Evolutionary conservation across 2,329 filamentous ascomycete genomes (phyloP).

Genomic region (Ceratocystiopsis brevicomis): DNA sequence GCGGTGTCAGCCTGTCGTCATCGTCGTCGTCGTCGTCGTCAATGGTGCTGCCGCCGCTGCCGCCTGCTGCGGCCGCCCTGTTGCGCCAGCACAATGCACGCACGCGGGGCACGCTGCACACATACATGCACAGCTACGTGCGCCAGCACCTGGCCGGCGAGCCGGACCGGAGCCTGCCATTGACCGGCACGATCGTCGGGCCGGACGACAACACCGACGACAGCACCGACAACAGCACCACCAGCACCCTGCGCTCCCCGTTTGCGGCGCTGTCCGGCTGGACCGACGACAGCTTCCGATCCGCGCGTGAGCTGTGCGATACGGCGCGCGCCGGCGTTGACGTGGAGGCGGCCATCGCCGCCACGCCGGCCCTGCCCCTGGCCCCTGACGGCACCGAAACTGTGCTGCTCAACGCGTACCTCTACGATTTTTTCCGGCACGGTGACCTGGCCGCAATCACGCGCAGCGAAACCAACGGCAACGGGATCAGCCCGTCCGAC

Average conservation of each 20-base stretch:
- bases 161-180: constrained; percentile 36
- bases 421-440: constrained; percentile 63
- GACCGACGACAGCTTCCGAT: constrained; percentile 37
- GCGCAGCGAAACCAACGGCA: constrained; percentile 42
- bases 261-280: constrained; percentile 56
- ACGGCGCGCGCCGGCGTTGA: constrained; percentile 50
- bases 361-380: constrained; percentile 49
- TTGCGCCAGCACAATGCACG: constrained; percentile 44
- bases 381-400: constrained; percentile 32
- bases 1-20: constrained; percentile 26
- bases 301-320: constrained; percentile 47
- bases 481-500: constrained; percentile 45
- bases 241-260: constrained; percentile 37
- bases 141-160: constrained; percentile 36
- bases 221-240: background rate
- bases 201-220: too few species aligned
- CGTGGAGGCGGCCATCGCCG: constrained; percentile 47
- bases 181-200: constrained; percentile 22
- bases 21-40: constrained; percentile 40
- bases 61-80: constrained; percentile 33
- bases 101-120: constrained; percentile 45
- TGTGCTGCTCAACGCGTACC: constrained; percentile 42
- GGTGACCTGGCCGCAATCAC: constrained; percentile 41
- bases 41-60: constrained; percentile 46
- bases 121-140: constrained; percentile 51